Evolutionary conservation across 306 rosid genomes (phyloP), one percentile per base, ranked within the genome.

Genomic region (Rosa persica): DNA sequence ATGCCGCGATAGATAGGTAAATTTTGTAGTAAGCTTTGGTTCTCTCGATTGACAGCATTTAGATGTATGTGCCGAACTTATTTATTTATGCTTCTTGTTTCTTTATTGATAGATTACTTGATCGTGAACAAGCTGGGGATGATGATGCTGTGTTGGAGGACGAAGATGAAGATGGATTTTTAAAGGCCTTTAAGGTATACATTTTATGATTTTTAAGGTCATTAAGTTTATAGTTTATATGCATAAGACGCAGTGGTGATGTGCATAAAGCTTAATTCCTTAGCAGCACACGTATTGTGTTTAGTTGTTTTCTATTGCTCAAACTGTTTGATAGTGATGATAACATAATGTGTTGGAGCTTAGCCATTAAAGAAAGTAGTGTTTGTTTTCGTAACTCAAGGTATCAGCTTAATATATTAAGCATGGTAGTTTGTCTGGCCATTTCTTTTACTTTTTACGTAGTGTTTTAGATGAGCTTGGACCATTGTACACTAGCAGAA

Each of bases 111-210:
- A 95, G 99, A 85, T 85, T 95, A 86, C 91, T 95, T 78, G 96
- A 95, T 69, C 99, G 98, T 74, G 99, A 95, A 22, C 99, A 91
- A 87, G 85, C 83, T 85, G 91, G 91, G 71, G 90, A 85, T 71
- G 99, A 95, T 72, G 99, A 90, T 34, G 79, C 98, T 66, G 73
- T 91, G 36, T 17, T 95, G 87, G 99, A 95, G 44, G 99, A 95
- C 8, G 98, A 95, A 81, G 98, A 95, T 46, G 99, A 93, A 72
- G 92, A 95, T 87, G 98, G 93, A 75, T 95, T 95, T 89, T 72
- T 95, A 74, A 93, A 93, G 86, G 98, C 98, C 46, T 95, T 95
- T 72, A 95, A 95, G 99, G 99, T 93, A 66, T 75, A 70, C 62
- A 57, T 74, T 49, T 71, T 69, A 19, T 19, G 39, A 46, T 79